These are phyloP conservation scores for Phytophthora hybrid DNA, from an alignment of 352 stramenopile species.

Conservation along the genomic window DNA sequence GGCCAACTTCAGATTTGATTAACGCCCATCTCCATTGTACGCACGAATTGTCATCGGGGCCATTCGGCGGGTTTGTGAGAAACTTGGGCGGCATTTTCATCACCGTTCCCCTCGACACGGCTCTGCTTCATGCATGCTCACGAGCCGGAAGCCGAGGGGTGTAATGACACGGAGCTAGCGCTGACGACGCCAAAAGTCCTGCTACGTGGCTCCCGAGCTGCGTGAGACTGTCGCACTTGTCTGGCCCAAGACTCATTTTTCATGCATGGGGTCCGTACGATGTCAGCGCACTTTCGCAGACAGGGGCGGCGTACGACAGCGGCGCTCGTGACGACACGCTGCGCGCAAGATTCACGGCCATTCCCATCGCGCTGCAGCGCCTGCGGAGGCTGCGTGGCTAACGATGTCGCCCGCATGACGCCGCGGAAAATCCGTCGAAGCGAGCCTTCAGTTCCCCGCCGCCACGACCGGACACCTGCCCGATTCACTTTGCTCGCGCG, in stretches of 20 bases:
- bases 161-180: not conserved
- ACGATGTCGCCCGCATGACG: not conserved
- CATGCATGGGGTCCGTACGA: not conserved
- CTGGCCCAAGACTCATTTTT: conserved; percentile 4
- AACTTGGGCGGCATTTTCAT: not conserved
- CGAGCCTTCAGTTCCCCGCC: not conserved
- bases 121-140: not conserved
- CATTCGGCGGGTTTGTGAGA: not conserved
- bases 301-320: not conserved
- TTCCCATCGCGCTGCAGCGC: conserved; percentile 7
- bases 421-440: conserved; percentile 25
- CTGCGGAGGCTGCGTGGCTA: not conserved
- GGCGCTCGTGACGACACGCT: conserved; percentile 8
- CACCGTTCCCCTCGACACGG: not conserved
- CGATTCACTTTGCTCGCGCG: conserved; percentile 1
- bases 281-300: conserved; percentile 8
- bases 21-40: conserved; percentile 3
- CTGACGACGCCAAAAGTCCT: conserved; percentile 1
- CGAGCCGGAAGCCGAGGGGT: not conserved
- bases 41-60: not conserved
- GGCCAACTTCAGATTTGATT: conserved; percentile 30
- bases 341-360: conserved; percentile 4
- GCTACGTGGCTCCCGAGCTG: not conserved
- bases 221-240: not conserved
- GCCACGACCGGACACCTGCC: conserved; percentile 5